Conservation (phyloP, 805 yeast species). For the Jamesozyma piceae region DNA sequence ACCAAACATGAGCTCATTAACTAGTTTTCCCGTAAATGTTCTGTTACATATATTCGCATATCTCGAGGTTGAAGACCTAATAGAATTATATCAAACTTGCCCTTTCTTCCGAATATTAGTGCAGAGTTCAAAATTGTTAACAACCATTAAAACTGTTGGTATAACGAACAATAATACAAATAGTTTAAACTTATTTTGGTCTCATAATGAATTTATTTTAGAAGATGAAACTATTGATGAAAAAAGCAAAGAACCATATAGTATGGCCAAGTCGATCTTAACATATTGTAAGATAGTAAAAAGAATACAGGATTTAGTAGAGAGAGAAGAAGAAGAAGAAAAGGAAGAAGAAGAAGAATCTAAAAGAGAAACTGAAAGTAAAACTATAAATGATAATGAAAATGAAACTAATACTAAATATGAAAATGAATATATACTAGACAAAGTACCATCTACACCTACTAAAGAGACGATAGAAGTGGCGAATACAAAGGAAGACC, state of each 20-base stretch:
- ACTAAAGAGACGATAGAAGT: neutral
- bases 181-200: neutral
- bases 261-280: slow-evolving; percentile 3
- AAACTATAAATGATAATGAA: too few relatives aligned
- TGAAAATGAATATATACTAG: neutral
- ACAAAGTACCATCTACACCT: neutral
- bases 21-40: slow-evolving; percentile 20
- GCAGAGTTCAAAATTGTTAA: slow-evolving; percentile 9
- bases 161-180: neutral
- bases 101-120: slow-evolving; percentile 18
- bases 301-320: slow-evolving; percentile 12
- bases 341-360: neutral
- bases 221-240: neutral
- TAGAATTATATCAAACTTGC: slow-evolving; percentile 6
- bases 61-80: slow-evolving; percentile 16
- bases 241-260: neutral
- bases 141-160: neutral
- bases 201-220: neutral
- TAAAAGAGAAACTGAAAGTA: neutral
- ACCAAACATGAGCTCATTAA: slow-evolving; percentile 6
- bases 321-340: neutral
- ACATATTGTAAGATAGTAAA: slow-evolving; percentile 15
- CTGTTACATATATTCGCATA: slow-evolving; percentile 18
- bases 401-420: too few relatives aligned
- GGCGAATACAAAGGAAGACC: neutral